These are phyloP conservation scores for Ampelocalamus luodianensis DNA, from an alignment of 176 grass and related monocot genomes.

Conservation along the genomic window DNA sequence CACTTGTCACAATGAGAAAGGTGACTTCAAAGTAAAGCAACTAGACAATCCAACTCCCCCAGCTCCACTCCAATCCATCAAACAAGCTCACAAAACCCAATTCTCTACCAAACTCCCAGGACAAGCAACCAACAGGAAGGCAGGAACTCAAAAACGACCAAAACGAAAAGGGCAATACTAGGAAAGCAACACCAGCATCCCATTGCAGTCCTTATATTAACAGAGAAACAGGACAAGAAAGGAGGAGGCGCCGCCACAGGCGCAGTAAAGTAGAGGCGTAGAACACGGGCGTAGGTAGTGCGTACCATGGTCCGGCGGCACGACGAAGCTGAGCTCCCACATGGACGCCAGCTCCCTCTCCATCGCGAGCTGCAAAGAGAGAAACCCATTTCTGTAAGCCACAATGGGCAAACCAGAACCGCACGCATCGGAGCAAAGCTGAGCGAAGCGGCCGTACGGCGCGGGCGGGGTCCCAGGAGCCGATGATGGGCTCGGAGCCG, in stretches of 20 bases:
- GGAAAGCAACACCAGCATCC: background rate
- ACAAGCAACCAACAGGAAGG: background rate
- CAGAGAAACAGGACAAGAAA: background rate
- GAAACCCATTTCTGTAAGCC: background rate
- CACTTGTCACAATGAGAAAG: background rate
- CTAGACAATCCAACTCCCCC: background rate
- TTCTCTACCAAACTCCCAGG: background rate
- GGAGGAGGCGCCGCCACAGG: background rate
- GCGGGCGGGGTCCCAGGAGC: conserved; percentile 80
- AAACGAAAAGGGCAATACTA: background rate
- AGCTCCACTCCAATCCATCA: background rate
- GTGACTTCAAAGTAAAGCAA: background rate
- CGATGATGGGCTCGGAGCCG: conserved; percentile 93
- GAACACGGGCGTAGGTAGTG: background rate
- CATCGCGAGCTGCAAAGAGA: conserved; percentile 71
- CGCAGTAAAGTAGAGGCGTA: background rate
- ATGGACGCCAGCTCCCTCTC: conserved; percentile 92
- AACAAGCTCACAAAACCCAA: background rate
- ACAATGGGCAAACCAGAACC: background rate
- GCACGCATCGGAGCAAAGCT: background rate
- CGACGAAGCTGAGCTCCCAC: conserved; percentile 99
- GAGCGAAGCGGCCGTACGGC: conserved; percentile 53
- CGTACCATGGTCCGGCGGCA: conserved; percentile 85
- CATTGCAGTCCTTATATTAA: background rate
- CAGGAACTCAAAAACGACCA: background rate